These are phyloP conservation scores for Uronychia setigera DNA, from an alignment of 73 alveolate species.

Conservation along the genomic window DNA sequence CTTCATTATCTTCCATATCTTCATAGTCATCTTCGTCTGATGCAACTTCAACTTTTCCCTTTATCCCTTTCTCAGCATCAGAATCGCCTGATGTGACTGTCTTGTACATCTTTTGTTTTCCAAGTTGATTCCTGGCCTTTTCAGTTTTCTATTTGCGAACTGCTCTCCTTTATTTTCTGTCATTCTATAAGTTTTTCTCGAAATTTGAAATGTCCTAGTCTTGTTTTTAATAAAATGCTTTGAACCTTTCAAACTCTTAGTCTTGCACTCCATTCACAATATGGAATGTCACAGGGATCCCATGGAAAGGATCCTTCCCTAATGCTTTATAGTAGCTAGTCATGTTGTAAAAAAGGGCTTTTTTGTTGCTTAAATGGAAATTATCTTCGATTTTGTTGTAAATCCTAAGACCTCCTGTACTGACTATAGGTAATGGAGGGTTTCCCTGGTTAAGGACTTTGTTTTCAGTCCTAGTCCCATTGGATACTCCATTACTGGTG, in stretches of 20 bases:
- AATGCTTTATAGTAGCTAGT: slow-evolving; percentile 3
- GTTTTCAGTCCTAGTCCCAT: too few relatives aligned
- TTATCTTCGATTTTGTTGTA: slow-evolving; percentile 45
- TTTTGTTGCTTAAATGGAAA: slow-evolving; percentile 32
- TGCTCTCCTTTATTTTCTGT: not conserved
- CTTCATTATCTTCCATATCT: not conserved
- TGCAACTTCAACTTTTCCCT: not conserved
- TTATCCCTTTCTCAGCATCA: not conserved
- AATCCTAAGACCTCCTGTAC: slow-evolving; percentile 6
- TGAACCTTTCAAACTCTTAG: slow-evolving; percentile 25
- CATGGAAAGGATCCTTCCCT: slow-evolving; percentile 38
- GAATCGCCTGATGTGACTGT: too few relatives aligned
- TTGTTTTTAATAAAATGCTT: not conserved
- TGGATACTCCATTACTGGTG: too few relatives aligned
- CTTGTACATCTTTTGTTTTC: not conserved
- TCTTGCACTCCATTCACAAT: slow-evolving; percentile 14
- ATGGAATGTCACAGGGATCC: slow-evolving; percentile 39
- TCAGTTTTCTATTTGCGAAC: not conserved
- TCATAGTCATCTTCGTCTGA: not conserved
- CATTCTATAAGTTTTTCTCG: not conserved
- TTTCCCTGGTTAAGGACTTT: not conserved
- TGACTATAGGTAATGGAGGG: not conserved
- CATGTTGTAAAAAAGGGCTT: slow-evolving; percentile 32
- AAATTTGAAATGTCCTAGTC: not conserved
- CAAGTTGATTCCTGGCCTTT: not conserved